Evolutionary conservation across 1,139 yeast genomes (phyloP).

Genomic region (Lipomyces yarrowii): DNA sequence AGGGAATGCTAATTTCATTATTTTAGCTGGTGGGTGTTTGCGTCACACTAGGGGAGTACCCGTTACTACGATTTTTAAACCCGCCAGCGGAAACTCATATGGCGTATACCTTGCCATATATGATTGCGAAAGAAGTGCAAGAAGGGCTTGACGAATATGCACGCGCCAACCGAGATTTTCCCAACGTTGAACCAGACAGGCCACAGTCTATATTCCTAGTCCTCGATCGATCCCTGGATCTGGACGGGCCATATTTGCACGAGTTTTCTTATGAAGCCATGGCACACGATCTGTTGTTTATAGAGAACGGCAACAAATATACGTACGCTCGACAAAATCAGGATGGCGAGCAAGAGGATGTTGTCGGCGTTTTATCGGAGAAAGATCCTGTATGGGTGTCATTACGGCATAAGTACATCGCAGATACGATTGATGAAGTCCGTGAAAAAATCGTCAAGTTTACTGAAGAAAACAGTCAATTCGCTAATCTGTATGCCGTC

Average conservation of each 20-base stretch:
- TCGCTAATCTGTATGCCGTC: slow-evolving; percentile 38
- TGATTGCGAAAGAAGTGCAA: slow-evolving; percentile 76
- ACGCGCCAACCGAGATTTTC: slow-evolving; percentile 65
- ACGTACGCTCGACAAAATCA: slow-evolving; percentile 61
- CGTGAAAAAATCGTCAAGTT: slow-evolving; percentile 65
- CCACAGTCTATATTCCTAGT: slow-evolving; percentile 72
- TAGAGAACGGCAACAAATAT: slow-evolving; percentile 54
- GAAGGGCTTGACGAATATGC: slow-evolving; percentile 73
- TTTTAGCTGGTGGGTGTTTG: slow-evolving; percentile 65
- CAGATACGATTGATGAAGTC: slow-evolving; percentile 70
- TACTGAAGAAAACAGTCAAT: slow-evolving; percentile 66
- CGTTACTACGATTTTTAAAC: slow-evolving; percentile 72
- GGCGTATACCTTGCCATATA: slow-evolving; percentile 67
- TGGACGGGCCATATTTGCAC: slow-evolving; percentile 82
- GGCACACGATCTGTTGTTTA: slow-evolving; percentile 71
- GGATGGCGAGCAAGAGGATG: slow-evolving; percentile 55
- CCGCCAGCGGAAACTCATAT: slow-evolving; percentile 52
- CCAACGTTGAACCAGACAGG: slow-evolving; percentile 50
- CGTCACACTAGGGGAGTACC: slow-evolving; percentile 83
- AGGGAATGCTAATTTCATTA: background rate
- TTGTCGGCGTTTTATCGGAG: slow-evolving; percentile 56
- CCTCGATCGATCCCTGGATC: slow-evolving; percentile 81
- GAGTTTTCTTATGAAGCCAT: slow-evolving; percentile 94
- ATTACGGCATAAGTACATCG: slow-evolving; percentile 74
- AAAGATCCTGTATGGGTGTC: slow-evolving; percentile 75